phyloP scores from a whole-genome alignment of 2,329 filamentous ascomycete species.

The Ascochyta clinopodiicola region DNA sequence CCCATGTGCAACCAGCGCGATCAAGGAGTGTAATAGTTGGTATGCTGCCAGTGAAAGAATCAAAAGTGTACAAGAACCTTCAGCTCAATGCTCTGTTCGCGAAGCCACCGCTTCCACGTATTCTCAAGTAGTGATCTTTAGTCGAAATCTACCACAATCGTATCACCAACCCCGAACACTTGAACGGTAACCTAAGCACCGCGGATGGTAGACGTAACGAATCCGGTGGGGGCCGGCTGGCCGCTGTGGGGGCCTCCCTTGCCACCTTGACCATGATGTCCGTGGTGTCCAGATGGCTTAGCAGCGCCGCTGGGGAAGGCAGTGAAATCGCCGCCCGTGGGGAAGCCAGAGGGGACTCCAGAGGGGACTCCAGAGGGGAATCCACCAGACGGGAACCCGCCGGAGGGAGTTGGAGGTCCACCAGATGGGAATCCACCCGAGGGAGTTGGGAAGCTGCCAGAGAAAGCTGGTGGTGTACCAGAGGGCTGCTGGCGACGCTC shows the following conservation, averaged over 20 bases:
- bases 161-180: neutral
- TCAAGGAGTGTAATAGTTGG: slow-evolving; percentile 12
- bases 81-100: neutral
- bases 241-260: neutral
- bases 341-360: no score
- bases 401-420: neutral
- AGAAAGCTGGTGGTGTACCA: neutral
- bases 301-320: neutral
- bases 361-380: no score
- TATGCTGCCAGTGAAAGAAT: neutral
- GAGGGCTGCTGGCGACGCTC: slow-evolving; percentile 1
- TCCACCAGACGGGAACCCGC: neutral
- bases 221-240: neutral
- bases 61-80: slow-evolving; percentile 7
- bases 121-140: neutral
- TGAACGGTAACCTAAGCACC: slow-evolving; percentile 3
- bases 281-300: neutral
- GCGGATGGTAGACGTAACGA: slow-evolving; percentile 11
- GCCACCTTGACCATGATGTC: neutral
- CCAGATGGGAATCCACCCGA: neutral
- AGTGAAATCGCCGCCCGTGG: no score
- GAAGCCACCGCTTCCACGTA: neutral
- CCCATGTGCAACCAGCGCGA: slow-evolving; percentile 6
- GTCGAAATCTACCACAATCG: slow-evolving; percentile 1
- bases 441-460: slow-evolving; percentile 1